Conservation (phyloP, 2,329 filamentous ascomycete species). For the Clonostachys rhizophaga region DNA sequence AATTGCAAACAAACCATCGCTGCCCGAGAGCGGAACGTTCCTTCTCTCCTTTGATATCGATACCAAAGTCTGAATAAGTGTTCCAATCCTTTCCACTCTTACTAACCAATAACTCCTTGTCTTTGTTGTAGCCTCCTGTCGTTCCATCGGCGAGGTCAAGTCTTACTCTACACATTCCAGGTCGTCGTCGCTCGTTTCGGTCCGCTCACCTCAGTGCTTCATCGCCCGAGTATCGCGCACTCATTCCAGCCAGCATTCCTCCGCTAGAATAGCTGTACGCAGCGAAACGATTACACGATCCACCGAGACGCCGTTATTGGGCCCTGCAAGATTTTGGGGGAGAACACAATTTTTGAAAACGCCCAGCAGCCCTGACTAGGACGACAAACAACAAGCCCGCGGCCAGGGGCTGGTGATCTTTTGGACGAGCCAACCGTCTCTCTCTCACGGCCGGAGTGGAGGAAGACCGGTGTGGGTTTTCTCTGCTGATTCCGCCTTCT, state of each 20-base stretch:
- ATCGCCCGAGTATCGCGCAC: not conserved
- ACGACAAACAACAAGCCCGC: too few species aligned
- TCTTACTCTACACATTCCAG: conserved; percentile 3
- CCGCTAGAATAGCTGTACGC: not conserved
- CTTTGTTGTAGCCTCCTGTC: not conserved
- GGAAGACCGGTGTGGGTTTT: too few species aligned
- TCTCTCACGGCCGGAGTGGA: too few species aligned
- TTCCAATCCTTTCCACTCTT: not conserved
- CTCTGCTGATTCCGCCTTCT: too few species aligned
- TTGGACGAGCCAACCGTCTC: too few species aligned
- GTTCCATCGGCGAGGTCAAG: not conserved
- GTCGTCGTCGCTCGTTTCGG: conserved; percentile 1
- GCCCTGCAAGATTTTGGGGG: too few species aligned
- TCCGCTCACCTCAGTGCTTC: not conserved
- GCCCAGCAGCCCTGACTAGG: too few species aligned
- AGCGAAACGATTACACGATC: not conserved
- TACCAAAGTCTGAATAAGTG: conserved; percentile 1
- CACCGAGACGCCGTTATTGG: not conserved
- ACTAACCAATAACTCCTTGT: not conserved
- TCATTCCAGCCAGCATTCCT: not conserved
- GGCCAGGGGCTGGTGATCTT: too few species aligned
- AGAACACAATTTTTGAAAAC: too few species aligned
- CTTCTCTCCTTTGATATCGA: not conserved
- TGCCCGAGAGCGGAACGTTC: not conserved
- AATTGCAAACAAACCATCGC: not conserved